These are phyloP conservation scores for Hymenoscyphus albidus DNA, from an alignment of 2,329 filamentous ascomycete genomes.

Conservation along the genomic window DNA sequence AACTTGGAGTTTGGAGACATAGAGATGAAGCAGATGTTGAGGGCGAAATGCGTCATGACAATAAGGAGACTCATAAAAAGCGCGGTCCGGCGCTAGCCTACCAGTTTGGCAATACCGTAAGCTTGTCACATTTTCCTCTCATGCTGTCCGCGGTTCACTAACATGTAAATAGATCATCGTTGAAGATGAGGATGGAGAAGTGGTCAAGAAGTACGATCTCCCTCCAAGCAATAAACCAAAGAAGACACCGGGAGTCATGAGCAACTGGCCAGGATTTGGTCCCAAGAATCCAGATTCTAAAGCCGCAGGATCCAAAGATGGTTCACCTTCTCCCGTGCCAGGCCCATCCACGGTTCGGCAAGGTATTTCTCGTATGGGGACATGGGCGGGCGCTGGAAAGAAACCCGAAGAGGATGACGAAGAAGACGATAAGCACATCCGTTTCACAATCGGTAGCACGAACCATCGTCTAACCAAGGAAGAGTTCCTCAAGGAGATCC, in stretches of 20 bases:
- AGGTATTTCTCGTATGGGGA: slow-evolving; percentile 28
- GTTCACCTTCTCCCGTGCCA: neutral
- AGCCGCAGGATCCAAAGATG: slow-evolving; percentile 8
- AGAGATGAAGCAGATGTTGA: slow-evolving; percentile 41
- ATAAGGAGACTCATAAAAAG: slow-evolving; percentile 43
- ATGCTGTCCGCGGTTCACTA: slow-evolving; percentile 10
- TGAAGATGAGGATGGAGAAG: slow-evolving; percentile 81
- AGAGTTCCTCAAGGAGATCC: slow-evolving; percentile 73
- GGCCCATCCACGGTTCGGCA: slow-evolving; percentile 20
- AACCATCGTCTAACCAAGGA: slow-evolving; percentile 74
- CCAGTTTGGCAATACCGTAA: slow-evolving; percentile 75
- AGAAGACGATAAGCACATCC: slow-evolving; percentile 66
- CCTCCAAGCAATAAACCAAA: slow-evolving; percentile 41
- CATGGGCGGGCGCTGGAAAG: slow-evolving; percentile 25
- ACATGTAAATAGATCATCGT: slow-evolving; percentile 63
- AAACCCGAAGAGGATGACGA: slow-evolving; percentile 39
- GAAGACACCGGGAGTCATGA: slow-evolving; percentile 22
- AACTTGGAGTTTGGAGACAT: slow-evolving; percentile 31
- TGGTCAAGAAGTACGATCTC: slow-evolving; percentile 79
- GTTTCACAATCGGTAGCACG: slow-evolving; percentile 72
- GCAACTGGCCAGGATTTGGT: slow-evolving; percentile 29
- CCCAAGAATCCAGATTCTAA: slow-evolving; percentile 15
- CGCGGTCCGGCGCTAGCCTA: slow-evolving; percentile 77
- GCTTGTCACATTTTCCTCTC: slow-evolving; percentile 26
- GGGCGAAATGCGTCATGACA: slow-evolving; percentile 27